Evolutionary conservation across 768 basidiomycete genomes (phyloP).

Genomic region (Hypsizygus marmoreus): DNA sequence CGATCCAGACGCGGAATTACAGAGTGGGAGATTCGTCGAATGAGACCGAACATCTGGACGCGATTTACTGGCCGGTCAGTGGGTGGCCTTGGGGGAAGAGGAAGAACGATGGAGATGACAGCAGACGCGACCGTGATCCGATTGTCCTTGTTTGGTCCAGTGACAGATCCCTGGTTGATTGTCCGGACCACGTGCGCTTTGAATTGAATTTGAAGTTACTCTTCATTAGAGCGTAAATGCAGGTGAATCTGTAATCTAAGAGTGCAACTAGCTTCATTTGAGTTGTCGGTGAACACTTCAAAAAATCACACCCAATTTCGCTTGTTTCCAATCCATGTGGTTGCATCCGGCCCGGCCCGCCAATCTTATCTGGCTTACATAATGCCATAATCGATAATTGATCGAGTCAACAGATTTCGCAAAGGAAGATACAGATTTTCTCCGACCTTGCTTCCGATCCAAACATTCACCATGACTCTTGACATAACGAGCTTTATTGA

Average conservation of each 20-base stretch:
- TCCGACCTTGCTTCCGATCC: background rate
- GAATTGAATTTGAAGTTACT: too few relatives aligned
- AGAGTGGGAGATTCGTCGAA: slow-evolving; percentile 71
- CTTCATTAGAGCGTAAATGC: background rate
- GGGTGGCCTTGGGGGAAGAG: slow-evolving; percentile 1
- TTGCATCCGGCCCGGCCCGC: slow-evolving; percentile 1
- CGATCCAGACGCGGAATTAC: slow-evolving; percentile 72
- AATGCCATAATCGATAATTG: slow-evolving; percentile 9
- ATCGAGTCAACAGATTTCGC: too few relatives aligned
- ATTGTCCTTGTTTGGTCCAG: slow-evolving; percentile 17
- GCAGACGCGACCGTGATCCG: slow-evolving; percentile 22
- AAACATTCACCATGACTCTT: slow-evolving; percentile 63
- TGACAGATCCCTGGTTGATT: slow-evolving; percentile 14
- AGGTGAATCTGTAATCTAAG: too few relatives aligned
- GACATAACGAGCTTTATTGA: slow-evolving; percentile 82
- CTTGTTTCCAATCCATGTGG: too few relatives aligned
- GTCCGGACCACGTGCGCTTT: slow-evolving; percentile 4
- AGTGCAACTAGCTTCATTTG: too few relatives aligned
- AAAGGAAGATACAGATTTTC: background rate
- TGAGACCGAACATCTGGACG: slow-evolving; percentile 63
- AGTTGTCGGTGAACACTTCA: too few relatives aligned
- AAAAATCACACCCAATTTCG: too few relatives aligned
- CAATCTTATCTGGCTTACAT: slow-evolving; percentile 16
- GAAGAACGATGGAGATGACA: slow-evolving; percentile 11
- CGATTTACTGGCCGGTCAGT: background rate